Conservation (phyloP, 129 eudicot species). For the Flaveria bidentis region DNA sequence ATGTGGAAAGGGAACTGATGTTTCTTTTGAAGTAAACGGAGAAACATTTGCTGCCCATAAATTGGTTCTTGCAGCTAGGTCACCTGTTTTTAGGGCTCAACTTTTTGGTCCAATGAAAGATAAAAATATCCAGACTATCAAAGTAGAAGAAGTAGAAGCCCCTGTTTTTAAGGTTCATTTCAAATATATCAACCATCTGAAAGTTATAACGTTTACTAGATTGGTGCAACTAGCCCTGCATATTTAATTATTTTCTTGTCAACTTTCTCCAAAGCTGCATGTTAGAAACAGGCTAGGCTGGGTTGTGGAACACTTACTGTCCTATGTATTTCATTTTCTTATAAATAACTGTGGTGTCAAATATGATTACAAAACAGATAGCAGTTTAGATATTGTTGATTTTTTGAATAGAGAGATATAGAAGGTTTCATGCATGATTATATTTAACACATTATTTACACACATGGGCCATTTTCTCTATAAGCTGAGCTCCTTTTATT, state of each 20-base stretch:
- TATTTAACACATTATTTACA: no score
- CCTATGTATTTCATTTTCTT: not conserved
- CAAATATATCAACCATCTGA: not conserved
- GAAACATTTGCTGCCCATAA: slow-evolving; percentile 62
- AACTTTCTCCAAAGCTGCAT: not conserved
- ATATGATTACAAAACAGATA: no score
- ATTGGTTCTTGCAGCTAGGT: slow-evolving; percentile 67
- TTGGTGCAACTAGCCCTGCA: not conserved
- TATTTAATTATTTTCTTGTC: not conserved
- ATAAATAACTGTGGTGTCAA: not conserved
- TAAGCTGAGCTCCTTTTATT: not conserved
- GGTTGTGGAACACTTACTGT: not conserved
- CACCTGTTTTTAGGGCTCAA: slow-evolving; percentile 67
- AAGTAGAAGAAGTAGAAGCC: slow-evolving; percentile 51
- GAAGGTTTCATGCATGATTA: not conserved
- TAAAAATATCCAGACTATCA: slow-evolving; percentile 31
- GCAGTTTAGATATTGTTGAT: no score
- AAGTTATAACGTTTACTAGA: not conserved
- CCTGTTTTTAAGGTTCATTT: slow-evolving; percentile 59
- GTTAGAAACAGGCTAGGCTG: not conserved
- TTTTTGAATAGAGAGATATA: not conserved
- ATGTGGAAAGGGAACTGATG: slow-evolving; percentile 52
- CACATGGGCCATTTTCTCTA: no score
- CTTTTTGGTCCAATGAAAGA: slow-evolving; percentile 72
- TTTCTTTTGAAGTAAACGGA: slow-evolving; percentile 55